Conservation (phyloP, 2,329 filamentous ascomycete species). For the Colletotrichum sp. region DNA sequence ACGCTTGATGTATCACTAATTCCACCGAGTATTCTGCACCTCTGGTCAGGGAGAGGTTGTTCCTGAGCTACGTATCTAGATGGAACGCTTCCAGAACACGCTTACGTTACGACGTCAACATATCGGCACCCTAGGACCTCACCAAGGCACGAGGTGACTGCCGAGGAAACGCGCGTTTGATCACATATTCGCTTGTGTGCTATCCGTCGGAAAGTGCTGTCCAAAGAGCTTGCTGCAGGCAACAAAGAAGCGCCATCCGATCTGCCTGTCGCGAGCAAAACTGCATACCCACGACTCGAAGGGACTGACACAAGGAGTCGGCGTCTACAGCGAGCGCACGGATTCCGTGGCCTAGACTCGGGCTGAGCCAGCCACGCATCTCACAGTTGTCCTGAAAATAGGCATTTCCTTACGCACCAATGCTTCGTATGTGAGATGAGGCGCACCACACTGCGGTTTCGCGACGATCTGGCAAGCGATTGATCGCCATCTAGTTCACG, state of each 20-base stretch:
- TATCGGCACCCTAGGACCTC: background rate
- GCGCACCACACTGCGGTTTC: background rate
- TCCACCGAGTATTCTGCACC: background rate
- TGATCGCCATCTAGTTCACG: background rate
- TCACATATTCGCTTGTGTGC: background rate
- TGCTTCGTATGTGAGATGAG: background rate
- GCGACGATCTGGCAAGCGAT: background rate
- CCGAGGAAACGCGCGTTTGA: background rate
- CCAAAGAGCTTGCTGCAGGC: background rate
- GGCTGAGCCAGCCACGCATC: background rate
- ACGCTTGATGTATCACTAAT: background rate
- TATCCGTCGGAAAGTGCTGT: background rate
- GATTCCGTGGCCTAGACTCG: background rate
- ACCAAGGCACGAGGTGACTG: background rate
- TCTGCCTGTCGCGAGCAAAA: background rate
- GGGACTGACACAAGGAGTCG: background rate
- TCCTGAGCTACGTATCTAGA: background rate
- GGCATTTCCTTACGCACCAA: background rate
- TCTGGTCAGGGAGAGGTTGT: background rate
- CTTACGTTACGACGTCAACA: background rate
- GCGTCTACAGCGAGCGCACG: background rate
- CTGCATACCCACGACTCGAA: background rate
- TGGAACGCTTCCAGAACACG: background rate
- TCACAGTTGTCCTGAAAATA: background rate
- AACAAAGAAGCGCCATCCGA: background rate